phyloP scores from a whole-genome alignment of 768 basidiomycete genomes.

The Lanmaoa pseudosensibilis region DNA sequence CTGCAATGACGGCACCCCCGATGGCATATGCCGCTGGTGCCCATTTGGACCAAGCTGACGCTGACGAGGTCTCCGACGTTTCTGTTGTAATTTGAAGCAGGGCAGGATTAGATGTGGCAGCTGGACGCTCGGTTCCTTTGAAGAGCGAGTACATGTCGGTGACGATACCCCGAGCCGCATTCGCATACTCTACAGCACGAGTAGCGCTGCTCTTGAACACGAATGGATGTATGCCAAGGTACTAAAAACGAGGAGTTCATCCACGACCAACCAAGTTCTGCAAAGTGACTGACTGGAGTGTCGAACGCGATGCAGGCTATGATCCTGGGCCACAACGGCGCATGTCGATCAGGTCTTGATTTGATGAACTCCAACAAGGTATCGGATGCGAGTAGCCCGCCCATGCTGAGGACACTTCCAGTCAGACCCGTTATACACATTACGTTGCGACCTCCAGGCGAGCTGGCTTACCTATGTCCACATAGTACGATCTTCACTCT shows the following conservation, averaged over 20 bases:
- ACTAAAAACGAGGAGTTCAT: slow-evolving; percentile 45
- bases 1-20: slow-evolving; percentile 74
- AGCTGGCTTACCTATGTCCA: slow-evolving; percentile 70
- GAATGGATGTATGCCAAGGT: slow-evolving; percentile 80
- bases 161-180: slow-evolving; percentile 61
- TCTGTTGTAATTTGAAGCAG: slow-evolving; percentile 35
- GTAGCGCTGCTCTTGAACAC: slow-evolving; percentile 84
- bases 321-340: slow-evolving; percentile 85
- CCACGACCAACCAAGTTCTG: background rate
- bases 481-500: slow-evolving; percentile 80
- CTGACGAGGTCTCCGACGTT: slow-evolving; percentile 13
- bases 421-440: background rate
- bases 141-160: slow-evolving; percentile 60
- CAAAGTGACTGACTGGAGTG: slow-evolving; percentile 65
- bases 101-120: slow-evolving; percentile 31
- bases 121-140: slow-evolving; percentile 42
- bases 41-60: slow-evolving; percentile 59
- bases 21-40: slow-evolving; percentile 68
- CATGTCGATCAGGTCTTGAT: slow-evolving; percentile 59
- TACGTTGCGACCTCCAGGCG: background rate
- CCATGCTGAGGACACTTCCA: slow-evolving; percentile 65
- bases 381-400: slow-evolving; percentile 86
- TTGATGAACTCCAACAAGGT: slow-evolving; percentile 70
- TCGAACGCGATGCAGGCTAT: slow-evolving; percentile 86
- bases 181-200: slow-evolving; percentile 70